phyloP scores from a whole-genome alignment of 257 asterid genomes.

The Ajuga chamaepitys region DNA sequence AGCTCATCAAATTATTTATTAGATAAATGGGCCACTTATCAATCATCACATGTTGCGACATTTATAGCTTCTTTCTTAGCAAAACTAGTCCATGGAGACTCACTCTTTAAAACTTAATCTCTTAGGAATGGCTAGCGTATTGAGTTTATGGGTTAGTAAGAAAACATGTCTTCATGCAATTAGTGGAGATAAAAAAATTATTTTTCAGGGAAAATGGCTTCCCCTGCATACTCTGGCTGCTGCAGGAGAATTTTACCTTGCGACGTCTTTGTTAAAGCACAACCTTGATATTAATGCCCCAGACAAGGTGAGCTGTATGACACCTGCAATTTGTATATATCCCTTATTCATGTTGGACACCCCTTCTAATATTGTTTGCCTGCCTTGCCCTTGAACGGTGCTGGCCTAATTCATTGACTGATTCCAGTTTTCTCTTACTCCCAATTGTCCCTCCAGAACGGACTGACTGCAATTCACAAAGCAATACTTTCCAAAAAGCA shows the following conservation, averaged over 20 bases:
- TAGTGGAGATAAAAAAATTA: not conserved
- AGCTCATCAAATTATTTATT: not conserved
- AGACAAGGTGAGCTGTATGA: slow-evolving; percentile 54
- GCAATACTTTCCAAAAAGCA: slow-evolving; percentile 86
- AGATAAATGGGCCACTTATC: too few relatives aligned
- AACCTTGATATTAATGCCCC: slow-evolving; percentile 53
- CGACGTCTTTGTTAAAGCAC: slow-evolving; percentile 64
- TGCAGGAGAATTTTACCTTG: slow-evolving; percentile 78
- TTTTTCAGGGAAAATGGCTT: slow-evolving; percentile 80
- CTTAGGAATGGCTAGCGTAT: not conserved
- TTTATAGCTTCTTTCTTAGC: not conserved
- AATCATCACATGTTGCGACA: not conserved
- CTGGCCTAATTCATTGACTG: not conserved
- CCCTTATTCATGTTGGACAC: slow-evolving; percentile 1
- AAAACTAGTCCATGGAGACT: not conserved
- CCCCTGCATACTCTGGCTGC: slow-evolving; percentile 90
- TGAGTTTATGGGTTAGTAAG: not conserved
- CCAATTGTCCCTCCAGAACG: slow-evolving; percentile 43
- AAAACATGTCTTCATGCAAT: slow-evolving; percentile 2
- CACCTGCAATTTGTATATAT: not conserved
- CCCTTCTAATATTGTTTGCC: not conserved
- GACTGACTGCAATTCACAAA: slow-evolving; percentile 79
- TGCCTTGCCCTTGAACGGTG: not conserved
- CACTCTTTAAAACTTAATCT: not conserved
- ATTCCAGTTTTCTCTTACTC: slow-evolving; percentile 5